Percentiles rank a stretch among this genome's conserved stretches.
phyloP scores from a whole-genome alignment of 1,284 basidiomycete genomes.

The Ceratobasidium sp. region DNA sequence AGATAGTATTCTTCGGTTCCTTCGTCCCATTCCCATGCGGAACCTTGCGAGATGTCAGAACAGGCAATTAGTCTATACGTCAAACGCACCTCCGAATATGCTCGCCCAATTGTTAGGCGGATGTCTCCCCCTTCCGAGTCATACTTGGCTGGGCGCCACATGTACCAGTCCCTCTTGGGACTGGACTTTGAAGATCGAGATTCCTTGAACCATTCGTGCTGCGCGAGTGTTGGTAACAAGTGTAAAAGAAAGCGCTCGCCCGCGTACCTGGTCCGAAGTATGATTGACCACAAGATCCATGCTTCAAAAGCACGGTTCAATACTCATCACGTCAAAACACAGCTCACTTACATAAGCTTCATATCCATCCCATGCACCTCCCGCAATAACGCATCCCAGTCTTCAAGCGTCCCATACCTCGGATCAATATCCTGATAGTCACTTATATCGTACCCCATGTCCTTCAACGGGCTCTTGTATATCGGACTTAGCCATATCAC shows the following conservation, averaged over 20 bases:
- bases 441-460: slow-evolving; percentile 82
- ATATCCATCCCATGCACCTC: slow-evolving; percentile 72
- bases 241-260: neutral
- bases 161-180: slow-evolving; percentile 78
- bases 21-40: slow-evolving; percentile 79
- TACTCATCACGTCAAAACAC: too few relatives aligned
- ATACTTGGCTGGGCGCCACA: slow-evolving; percentile 74
- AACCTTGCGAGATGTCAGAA: slow-evolving; percentile 58
- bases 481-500: slow-evolving; percentile 82
- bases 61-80: neutral
- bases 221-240: neutral
- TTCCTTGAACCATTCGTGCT: slow-evolving; percentile 80
- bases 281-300: slow-evolving; percentile 88
- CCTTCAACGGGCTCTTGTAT: slow-evolving; percentile 73
- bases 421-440: slow-evolving; percentile 80
- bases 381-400: slow-evolving; percentile 73
- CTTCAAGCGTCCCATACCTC: slow-evolving; percentile 75
- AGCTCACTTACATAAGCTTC: slow-evolving; percentile 73
- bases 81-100: slow-evolving; percentile 67
- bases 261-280: slow-evolving; percentile 71
- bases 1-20: slow-evolving; percentile 77
- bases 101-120: slow-evolving; percentile 81
- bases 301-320: too few relatives aligned
- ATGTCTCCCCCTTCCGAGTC: slow-evolving; percentile 63
- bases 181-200: slow-evolving; percentile 68